Evolutionary conservation across 352 stramenopile species (phyloP), one percentile per base, ranked within the genome.

Genomic region (Phytophthora capsici): DNA sequence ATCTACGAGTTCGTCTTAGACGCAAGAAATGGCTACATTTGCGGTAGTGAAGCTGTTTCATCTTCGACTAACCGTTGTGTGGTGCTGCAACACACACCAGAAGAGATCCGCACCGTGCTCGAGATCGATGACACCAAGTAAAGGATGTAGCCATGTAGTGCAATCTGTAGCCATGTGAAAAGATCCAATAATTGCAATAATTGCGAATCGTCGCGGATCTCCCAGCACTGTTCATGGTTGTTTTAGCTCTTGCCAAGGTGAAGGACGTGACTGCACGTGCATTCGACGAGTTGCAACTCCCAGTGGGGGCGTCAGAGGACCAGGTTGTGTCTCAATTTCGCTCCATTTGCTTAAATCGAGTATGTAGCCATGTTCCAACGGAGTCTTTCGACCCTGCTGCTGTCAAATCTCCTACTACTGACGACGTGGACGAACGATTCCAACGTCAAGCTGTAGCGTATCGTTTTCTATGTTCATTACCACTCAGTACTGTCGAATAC

Each of bases 1-100:
- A 66, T 90, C 36, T 81, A 90, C 58, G 76, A 76, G 47, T 89
- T 90, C 53, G 82, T 93, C 19, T 62, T 75, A 30, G 77, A 86
- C 34, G 47, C 62, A n/a, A 65, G 54, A 26, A 66, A 80, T 48
- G 78, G 74, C 3, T 89, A 86, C 55, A 65, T 63, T 0, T 63
- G 63, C 10, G 66, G 59, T 22, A 63, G 66, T 45, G 57, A 67
- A 25, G 48, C 44, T 1, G 45, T 37, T 34, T 63, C 57, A 23
- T 75, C 44, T 0, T 66, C 61, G 0, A 49, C 57, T 3, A 67
- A 38, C 32, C 69, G 59, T 10, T 62, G 59, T 34, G 70, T 77
- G 3, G 72, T 81, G 30, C 52, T 92, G n/a, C 64, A 72, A 19
- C 84, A 89, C 66, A 81, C 84, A 37, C 78, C 80, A 8, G 70